These are phyloP conservation scores for Fomitopsis palustris DNA, from an alignment of 1,284 basidiomycete species.

Conservation along the genomic window DNA sequence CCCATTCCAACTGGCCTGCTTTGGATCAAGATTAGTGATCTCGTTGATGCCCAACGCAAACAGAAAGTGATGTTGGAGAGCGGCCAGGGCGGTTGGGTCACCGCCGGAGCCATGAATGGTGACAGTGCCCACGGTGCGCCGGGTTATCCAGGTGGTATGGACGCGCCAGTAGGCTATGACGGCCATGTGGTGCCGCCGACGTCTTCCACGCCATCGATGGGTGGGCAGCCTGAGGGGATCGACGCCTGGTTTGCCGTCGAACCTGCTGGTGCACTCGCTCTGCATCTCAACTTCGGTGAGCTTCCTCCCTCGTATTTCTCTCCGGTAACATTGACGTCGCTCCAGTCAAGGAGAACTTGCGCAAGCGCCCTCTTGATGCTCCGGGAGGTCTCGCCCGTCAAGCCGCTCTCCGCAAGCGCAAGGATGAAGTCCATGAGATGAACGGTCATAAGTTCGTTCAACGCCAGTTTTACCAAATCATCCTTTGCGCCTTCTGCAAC, in stretches of 20 bases:
- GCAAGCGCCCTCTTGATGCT: conserved; percentile 90
- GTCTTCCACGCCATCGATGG: conserved; percentile 29
- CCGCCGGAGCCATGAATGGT: conserved; percentile 80
- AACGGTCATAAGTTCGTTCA: conserved; percentile 99
- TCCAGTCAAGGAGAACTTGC: conserved; percentile 93
- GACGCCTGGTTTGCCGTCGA: conserved; percentile 98
- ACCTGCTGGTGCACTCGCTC: conserved; percentile 89
- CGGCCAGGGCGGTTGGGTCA: conserved; percentile 90
- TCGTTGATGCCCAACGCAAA: conserved; percentile 91
- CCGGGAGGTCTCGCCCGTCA: conserved; percentile 92
- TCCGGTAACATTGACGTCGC: conserved; percentile 1
- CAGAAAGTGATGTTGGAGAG: conserved; percentile 89
- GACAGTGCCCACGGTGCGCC: conserved; percentile 40
- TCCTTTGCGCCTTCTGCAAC: conserved; percentile 97
- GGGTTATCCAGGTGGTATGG: conserved; percentile 45
- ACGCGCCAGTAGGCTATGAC: conserved; percentile 52
- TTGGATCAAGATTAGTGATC: conserved; percentile 94
- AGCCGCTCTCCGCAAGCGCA: conserved; percentile 96
- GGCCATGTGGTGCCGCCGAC: conserved; percentile 24
- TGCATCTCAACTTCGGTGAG: conserved; percentile 89
- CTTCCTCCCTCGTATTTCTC: conserved; percentile 15
- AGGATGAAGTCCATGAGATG: conserved; percentile 98
- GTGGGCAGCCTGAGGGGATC: conserved; percentile 66
- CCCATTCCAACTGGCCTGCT: conserved; percentile 92
- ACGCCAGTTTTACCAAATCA: conserved; percentile 97